Evolutionary conservation across 768 basidiomycete genomes (phyloP).

Genomic region (Naganishia randhawae): DNA sequence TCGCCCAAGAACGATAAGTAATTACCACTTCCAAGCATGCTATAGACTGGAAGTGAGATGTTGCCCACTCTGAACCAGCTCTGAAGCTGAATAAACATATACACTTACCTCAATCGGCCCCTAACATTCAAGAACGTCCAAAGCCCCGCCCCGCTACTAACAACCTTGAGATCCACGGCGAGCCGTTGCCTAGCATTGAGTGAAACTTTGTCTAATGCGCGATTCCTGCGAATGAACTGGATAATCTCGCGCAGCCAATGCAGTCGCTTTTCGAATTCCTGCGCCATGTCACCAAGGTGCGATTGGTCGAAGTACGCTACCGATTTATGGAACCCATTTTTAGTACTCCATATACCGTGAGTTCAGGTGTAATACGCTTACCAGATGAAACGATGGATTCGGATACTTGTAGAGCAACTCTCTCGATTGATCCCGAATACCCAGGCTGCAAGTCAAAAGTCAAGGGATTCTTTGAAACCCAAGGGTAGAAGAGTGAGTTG

Average conservation of each 20-base stretch:
- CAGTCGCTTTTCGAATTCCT: slow-evolving; percentile 13
- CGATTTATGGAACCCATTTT: neutral
- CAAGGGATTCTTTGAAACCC: slow-evolving; percentile 14
- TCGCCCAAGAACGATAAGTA: slow-evolving; percentile 17
- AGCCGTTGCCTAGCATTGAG: slow-evolving; percentile 14
- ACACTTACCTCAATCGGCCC: neutral
- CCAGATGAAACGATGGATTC: slow-evolving; percentile 19
- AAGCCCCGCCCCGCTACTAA: slow-evolving; percentile 12
- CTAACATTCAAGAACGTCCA: slow-evolving; percentile 20
- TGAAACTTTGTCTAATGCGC: neutral
- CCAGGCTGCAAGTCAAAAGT: slow-evolving; percentile 23
- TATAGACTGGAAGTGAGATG: neutral
- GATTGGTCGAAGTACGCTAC: slow-evolving; percentile 18
- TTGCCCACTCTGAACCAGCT: too few species aligned
- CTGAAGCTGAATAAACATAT: too few species aligned
- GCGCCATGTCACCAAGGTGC: slow-evolving; percentile 15
- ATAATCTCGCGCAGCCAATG: slow-evolving; percentile 8
- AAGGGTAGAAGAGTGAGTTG: neutral
- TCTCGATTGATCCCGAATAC: slow-evolving; percentile 19
- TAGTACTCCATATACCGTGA: neutral
- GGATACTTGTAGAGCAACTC: slow-evolving; percentile 18
- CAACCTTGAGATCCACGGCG: neutral
- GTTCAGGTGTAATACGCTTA: neutral
- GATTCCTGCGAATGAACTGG: neutral
- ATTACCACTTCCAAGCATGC: slow-evolving; percentile 19